These are phyloP conservation scores for Wallacemonas rigidus DNA, from an alignment of 208 protist species.

Conservation along the genomic window DNA sequence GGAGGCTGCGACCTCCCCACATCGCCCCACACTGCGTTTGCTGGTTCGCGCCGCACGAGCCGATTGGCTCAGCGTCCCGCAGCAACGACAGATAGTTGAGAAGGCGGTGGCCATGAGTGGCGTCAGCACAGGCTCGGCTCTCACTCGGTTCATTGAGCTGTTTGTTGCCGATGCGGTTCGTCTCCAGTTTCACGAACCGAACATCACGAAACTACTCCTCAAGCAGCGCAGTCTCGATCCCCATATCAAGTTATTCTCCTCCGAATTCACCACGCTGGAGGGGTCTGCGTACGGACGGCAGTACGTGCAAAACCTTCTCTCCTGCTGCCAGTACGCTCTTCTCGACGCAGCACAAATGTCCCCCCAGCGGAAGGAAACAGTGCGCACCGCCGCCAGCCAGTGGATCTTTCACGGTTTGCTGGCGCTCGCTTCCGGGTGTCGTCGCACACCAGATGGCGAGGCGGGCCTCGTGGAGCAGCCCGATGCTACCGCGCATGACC, in stretches of 20 bases:
- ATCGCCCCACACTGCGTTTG: neutral
- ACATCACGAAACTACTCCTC: slow-evolving; percentile 35
- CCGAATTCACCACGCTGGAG: slow-evolving; percentile 17
- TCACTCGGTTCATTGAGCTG: slow-evolving; percentile 44
- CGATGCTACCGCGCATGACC: too few species aligned
- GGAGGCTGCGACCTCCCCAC: neutral
- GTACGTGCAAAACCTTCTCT: slow-evolving; percentile 16
- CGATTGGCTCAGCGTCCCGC: slow-evolving; percentile 10
- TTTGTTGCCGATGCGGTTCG: slow-evolving; percentile 34
- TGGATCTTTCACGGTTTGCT: slow-evolving; percentile 19
- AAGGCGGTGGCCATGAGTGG: slow-evolving; percentile 6
- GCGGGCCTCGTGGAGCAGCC: neutral
- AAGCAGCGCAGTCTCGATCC: slow-evolving; percentile 39
- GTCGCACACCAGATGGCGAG: neutral
- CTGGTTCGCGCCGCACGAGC: neutral
- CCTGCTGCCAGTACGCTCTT: neutral
- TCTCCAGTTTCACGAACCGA: slow-evolving; percentile 24
- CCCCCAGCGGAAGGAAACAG: neutral
- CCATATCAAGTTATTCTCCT: neutral
- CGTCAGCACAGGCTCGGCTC: slow-evolving; percentile 13
- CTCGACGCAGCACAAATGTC: neutral
- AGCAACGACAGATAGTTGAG: neutral
- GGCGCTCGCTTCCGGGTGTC: neutral
- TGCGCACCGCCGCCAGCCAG: neutral
- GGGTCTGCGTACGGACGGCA: neutral